These are phyloP conservation scores for Thermomucor indicae-seudaticae DNA, from an alignment of 371 early-diverging fungal genomes.

Conservation along the genomic window DNA sequence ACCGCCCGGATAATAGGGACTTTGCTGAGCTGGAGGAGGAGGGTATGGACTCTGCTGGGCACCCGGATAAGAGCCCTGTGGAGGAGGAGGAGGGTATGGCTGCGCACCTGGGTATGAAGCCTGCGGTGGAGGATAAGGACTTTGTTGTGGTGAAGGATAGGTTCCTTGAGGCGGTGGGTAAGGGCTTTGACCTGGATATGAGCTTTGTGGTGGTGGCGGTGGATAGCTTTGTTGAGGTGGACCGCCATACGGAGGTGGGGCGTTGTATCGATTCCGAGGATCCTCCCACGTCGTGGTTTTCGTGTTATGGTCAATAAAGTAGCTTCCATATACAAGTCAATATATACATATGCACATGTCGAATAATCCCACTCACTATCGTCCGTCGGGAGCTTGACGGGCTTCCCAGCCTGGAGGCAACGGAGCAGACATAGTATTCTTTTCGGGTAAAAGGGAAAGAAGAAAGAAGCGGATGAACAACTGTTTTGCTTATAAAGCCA, in stretches of 20 bases:
- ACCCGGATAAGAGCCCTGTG: no score
- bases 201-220: slow-evolving; percentile 7
- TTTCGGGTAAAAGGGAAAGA: slow-evolving; percentile 4
- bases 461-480: slow-evolving; percentile 5
- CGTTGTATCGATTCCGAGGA: slow-evolving; percentile 20
- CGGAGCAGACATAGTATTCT: slow-evolving; percentile 32
- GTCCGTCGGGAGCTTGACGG: slow-evolving; percentile 36
- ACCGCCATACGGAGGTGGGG: slow-evolving; percentile 17
- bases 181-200: slow-evolving; percentile 3
- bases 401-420: slow-evolving; percentile 48
- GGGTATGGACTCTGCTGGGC: slow-evolving; percentile 7
- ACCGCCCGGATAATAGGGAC: slow-evolving; percentile 9
- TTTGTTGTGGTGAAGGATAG: slow-evolving; percentile 11
- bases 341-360: neutral
- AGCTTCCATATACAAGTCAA: slow-evolving; percentile 18
- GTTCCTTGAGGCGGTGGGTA: slow-evolving; percentile 8
- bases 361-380: slow-evolving; percentile 24
- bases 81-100: slow-evolving; percentile 1
- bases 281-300: slow-evolving; percentile 64
- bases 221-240: slow-evolving; percentile 15
- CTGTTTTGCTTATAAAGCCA: no score
- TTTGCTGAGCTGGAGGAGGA: slow-evolving; percentile 8
- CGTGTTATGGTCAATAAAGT: slow-evolving; percentile 56
- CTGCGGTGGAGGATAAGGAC: neutral
- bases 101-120: neutral